Percentiles rank a stretch among this genome's conserved stretches.
Conservation (phyloP, 257 asterid genomes). For the Haberlea rhodopensis region DNA sequence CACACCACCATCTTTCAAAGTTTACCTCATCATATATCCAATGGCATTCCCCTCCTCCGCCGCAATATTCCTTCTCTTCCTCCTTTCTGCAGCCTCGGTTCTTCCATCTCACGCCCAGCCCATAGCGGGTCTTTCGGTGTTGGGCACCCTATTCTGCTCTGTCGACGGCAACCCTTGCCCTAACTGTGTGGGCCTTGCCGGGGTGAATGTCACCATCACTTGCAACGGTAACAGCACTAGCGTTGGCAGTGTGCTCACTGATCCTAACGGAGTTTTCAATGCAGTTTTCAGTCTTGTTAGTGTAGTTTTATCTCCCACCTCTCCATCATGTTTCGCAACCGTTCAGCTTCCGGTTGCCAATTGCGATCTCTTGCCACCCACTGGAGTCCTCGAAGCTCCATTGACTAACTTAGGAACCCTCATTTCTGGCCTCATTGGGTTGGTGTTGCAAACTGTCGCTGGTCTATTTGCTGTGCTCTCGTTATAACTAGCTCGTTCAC, state of each 20-base stretch:
- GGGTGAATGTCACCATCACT: slow-evolving; percentile 14
- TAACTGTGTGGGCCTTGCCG: no score
- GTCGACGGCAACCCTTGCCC: no score
- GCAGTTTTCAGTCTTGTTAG: slow-evolving; percentile 3
- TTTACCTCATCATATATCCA: no score
- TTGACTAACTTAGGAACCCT: slow-evolving; percentile 8
- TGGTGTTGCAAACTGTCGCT: slow-evolving; percentile 6
- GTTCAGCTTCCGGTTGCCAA: slow-evolving; percentile 15
- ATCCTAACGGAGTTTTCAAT: slow-evolving; percentile 17
- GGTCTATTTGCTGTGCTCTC: slow-evolving; percentile 18
- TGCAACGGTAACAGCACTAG: slow-evolving; percentile 19
- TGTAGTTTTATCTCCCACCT: neutral
- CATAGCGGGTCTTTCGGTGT: no score
- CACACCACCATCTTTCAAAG: no score
- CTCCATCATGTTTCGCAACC: neutral
- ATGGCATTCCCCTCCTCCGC: no score
- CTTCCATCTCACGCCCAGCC: no score
- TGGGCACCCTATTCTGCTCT: no score
- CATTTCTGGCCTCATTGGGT: slow-evolving; percentile 8
- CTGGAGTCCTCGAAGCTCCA: slow-evolving; percentile 16
- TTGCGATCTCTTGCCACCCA: neutral
- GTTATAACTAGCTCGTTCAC: no score
- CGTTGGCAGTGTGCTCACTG: slow-evolving; percentile 11
- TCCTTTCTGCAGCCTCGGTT: no score
- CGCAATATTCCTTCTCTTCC: no score